These are phyloP conservation scores for Baorangia bicolor DNA, from an alignment of 768 basidiomycete species.

Conservation along the genomic window DNA sequence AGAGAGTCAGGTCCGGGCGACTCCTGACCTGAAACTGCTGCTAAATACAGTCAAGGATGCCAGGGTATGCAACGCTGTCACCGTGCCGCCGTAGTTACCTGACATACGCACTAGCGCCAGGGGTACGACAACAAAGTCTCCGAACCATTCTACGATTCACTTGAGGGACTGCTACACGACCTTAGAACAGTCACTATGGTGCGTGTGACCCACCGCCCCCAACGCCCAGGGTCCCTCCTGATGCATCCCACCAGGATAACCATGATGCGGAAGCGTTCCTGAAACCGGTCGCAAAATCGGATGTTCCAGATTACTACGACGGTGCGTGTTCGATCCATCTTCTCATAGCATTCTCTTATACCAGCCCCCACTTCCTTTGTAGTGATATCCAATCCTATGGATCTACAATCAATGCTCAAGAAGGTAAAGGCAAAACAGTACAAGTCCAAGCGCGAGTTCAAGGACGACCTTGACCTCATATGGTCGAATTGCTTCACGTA, in stretches of 20 bases:
- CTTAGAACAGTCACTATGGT: slow-evolving; percentile 76
- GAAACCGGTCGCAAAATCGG: slow-evolving; percentile 86
- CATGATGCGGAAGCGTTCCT: slow-evolving; percentile 92
- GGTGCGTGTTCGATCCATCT: slow-evolving; percentile 46
- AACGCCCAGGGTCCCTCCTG: slow-evolving; percentile 28
- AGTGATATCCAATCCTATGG: slow-evolving; percentile 97
- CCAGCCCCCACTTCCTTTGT: background rate
- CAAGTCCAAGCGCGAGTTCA: slow-evolving; percentile 93
- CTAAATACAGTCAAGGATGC: slow-evolving; percentile 84
- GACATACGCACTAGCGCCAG: slow-evolving; percentile 39
- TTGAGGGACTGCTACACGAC: slow-evolving; percentile 86
- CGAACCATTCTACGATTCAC: slow-evolving; percentile 91
- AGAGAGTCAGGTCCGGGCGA: slow-evolving; percentile 65
- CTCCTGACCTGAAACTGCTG: slow-evolving; percentile 75
- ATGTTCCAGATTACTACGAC: slow-evolving; percentile 93
- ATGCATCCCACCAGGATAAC: slow-evolving; percentile 56
- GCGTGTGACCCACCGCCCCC: slow-evolving; percentile 24
- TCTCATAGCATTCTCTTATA: slow-evolving; percentile 3
- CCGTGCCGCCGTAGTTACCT: slow-evolving; percentile 8
- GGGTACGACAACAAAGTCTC: slow-evolving; percentile 65
- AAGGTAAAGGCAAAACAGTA: slow-evolving; percentile 91
- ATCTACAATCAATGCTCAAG: slow-evolving; percentile 87
- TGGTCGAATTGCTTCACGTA: slow-evolving; percentile 96
- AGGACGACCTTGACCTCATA: slow-evolving; percentile 91
- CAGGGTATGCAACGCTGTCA: slow-evolving; percentile 58